Evolutionary conservation across 2,329 filamentous ascomycete species (phyloP), one percentile per base, ranked within the genome.

Genomic region (Plectosphaerella cucumerina): DNA sequence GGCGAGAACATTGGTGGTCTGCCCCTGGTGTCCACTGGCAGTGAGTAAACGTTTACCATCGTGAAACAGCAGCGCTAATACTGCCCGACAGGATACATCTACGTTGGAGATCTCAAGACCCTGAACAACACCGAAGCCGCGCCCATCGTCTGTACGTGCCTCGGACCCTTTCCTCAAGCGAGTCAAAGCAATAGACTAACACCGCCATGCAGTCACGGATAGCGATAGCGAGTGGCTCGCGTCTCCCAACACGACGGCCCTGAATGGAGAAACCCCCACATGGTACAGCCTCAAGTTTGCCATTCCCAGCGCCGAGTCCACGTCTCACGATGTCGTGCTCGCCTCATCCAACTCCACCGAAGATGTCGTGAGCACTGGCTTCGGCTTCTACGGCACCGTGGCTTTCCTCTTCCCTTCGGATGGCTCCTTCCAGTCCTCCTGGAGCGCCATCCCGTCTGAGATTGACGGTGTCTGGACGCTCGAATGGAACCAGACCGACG

Each of bases 271-370:
- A 6, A 23, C 53, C 6, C 55, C 59, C 4, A 50, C 50, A 8
- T 64, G 61, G 61, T 56, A 53, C 23, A 58, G 62, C 53, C 54
- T 57, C 14, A 56, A 57, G 15, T 58, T 64, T 48, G 62, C 53
- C 49, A 46, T 64, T 10, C 61, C 62, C 1, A 35, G 49, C 31
- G 15, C 52, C 12, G 43, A 50, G 9, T 56, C 60, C 22, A 26
- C 55, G 8, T 51, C 54, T 20, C 56, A 60, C 18, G 41, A 50
- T 18, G 58, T 60, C 15, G 57, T 56, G 3, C 61, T 65, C 50
- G 52, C 49, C 39, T 12, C 22, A 34, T 45, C 51, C 21, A 51
- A 48, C 26, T 35, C 47, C 5, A 42, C 45, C 3, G 20, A 47
- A 2, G 54, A 53, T 34, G 33, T 53, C 2, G 39, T 50, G 35